Percentiles rank a stretch among this genome's conserved stretches.
These are phyloP conservation scores for Vicia sativa DNA, from an alignment of 306 rosid genomes.

Conservation along the genomic window DNA sequence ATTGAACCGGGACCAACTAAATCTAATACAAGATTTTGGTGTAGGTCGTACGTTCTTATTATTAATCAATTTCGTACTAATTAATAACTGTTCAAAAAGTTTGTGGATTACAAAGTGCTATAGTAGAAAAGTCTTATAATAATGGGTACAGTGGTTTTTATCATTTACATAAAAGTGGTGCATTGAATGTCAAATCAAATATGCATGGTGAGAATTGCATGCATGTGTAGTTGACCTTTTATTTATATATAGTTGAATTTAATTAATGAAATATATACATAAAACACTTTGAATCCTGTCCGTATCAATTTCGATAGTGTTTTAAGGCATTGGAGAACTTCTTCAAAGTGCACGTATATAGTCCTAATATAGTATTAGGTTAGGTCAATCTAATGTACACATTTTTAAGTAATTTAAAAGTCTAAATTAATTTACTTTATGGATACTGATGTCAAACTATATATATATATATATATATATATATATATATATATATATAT, in stretches of 20 bases:
- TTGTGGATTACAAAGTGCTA: neutral
- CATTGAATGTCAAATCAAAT: conserved; percentile 24
- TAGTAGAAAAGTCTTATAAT: conserved; percentile 16
- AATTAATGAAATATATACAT: neutral
- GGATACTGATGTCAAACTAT: too few species aligned
- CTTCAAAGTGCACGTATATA: conserved; percentile 3
- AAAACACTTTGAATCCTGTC: neutral
- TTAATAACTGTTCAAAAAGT: neutral
- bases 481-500: too few species aligned
- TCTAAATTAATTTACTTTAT: too few species aligned
- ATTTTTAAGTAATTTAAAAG: neutral
- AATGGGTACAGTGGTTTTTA: conserved; percentile 10
- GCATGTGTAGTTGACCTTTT: conserved; percentile 8
- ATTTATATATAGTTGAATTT: conserved; percentile 2
- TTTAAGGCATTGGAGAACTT: neutral
- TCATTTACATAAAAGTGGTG: conserved; percentile 12
- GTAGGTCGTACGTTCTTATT: neutral
- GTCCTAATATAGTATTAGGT: neutral
- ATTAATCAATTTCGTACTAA: neutral
- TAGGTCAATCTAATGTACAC: neutral
- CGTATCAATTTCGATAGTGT: conserved; percentile 16
- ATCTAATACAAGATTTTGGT: conserved; percentile 13
- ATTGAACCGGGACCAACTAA: conserved; percentile 8
- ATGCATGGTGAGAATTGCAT: conserved; percentile 13
- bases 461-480: too few species aligned